phyloP scores from a whole-genome alignment of 106 monocot genomes.

The Phalaenopsis equestris region DNA sequence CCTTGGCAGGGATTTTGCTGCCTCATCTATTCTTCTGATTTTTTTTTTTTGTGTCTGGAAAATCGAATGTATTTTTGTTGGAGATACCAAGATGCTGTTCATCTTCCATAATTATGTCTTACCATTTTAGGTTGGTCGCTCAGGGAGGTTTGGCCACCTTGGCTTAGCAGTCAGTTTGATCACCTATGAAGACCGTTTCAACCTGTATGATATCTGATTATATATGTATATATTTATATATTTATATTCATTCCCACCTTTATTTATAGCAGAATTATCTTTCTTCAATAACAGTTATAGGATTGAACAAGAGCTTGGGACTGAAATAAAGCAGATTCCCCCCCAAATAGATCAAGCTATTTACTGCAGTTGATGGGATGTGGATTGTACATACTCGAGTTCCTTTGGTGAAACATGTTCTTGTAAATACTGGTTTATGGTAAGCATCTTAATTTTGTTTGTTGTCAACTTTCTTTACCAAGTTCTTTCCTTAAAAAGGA shows the following conservation, averaged over 20 bases:
- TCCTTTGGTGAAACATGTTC: slow-evolving; percentile 10
- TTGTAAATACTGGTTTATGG: background rate
- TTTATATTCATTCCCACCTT: background rate
- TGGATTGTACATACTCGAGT: background rate
- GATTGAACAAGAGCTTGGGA: slow-evolving; percentile 97
- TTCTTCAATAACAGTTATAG: slow-evolving; percentile 51
- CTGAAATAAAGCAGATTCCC: slow-evolving; percentile 94
- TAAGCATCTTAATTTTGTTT: background rate
- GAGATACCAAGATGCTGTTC: background rate
- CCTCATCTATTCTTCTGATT: background rate
- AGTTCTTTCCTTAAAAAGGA: too few species aligned
- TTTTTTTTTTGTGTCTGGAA: too few species aligned
- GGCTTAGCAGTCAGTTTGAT: slow-evolving; percentile 92
- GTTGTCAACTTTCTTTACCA: too few species aligned
- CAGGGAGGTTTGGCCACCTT: slow-evolving; percentile 96
- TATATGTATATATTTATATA: background rate
- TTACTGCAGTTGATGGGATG: slow-evolving; percentile 66
- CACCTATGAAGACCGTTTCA: slow-evolving; percentile 94
- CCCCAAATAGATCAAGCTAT: slow-evolving; percentile 83
- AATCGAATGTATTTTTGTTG: too few species aligned
- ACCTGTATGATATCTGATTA: slow-evolving; percentile 36
- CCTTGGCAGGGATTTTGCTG: background rate
- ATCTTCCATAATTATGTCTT: background rate
- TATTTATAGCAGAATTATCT: background rate
- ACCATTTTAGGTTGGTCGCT: slow-evolving; percentile 69